phyloP scores from a whole-genome alignment of 305 asterid species.

The Euphrasia arctica region DNA sequence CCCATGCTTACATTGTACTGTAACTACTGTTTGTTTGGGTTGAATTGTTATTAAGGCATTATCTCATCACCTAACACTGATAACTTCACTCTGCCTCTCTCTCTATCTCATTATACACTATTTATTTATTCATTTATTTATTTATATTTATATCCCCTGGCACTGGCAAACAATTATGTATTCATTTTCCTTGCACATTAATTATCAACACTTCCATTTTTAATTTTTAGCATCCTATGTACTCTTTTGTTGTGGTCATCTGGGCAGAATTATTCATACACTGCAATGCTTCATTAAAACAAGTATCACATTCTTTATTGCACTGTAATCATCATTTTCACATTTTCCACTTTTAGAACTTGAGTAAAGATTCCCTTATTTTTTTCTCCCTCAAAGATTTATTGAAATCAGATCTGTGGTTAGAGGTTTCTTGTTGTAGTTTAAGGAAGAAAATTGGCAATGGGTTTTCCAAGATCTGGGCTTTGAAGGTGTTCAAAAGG shows the following conservation, averaged over 20 bases:
- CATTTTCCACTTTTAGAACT: conserved; percentile 31
- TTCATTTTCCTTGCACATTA: conserved; percentile 30
- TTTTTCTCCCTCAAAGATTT: conserved; percentile 12
- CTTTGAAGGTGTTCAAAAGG: conserved; percentile 49
- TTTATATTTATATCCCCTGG: conserved; percentile 21
- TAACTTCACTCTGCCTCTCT: conserved; percentile 44
- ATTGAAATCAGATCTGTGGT: conserved; percentile 53
- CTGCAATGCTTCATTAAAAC: too few relatives aligned
- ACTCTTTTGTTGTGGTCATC: conserved; percentile 38
- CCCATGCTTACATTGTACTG: conserved; percentile 40
- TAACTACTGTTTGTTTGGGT: conserved; percentile 6
- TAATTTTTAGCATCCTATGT: conserved; percentile 36
- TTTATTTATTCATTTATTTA: not conserved
- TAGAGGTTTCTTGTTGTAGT: not conserved
- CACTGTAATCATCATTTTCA: not conserved
- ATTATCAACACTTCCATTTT: conserved; percentile 26
- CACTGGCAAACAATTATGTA: conserved; percentile 29
- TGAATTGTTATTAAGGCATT: conserved; percentile 44
- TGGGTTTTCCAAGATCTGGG: conserved; percentile 67
- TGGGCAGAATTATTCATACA: conserved; percentile 1
- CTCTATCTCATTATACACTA: conserved; percentile 17
- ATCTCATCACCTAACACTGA: conserved; percentile 76
- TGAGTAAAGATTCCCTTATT: conserved; percentile 26
- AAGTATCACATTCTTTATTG: not conserved
- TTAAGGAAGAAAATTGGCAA: conserved; percentile 13